Evolutionary conservation across 371 early-diverging fungal species (phyloP).

Genomic region (Cokeromyces recurvatus): DNA sequence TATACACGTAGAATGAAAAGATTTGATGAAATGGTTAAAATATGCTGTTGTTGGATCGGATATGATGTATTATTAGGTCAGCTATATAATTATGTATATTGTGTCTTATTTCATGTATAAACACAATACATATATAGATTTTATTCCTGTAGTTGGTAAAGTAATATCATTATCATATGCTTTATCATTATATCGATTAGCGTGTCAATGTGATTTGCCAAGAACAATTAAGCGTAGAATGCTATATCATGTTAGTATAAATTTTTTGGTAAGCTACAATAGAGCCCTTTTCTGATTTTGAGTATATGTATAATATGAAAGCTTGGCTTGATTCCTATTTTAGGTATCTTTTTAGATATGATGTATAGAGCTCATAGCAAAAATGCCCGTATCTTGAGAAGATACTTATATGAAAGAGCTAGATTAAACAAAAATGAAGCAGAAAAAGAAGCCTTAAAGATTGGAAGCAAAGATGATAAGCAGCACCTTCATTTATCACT

Average conservation of each 20-base stretch:
- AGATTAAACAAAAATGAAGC: constrained; percentile 9
- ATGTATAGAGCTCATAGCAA: constrained; percentile 43
- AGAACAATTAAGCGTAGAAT: constrained; percentile 22
- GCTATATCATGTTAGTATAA: constrained; percentile 35
- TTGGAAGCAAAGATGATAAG: background rate
- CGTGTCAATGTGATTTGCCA: constrained; percentile 32
- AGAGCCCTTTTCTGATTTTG: background rate
- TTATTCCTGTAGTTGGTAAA: constrained; percentile 47
- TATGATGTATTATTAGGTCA: constrained; percentile 38
- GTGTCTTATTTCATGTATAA: background rate
- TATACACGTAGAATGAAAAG: constrained; percentile 34
- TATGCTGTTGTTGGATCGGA: constrained; percentile 49
- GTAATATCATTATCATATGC: constrained; percentile 36
- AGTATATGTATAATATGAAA: background rate
- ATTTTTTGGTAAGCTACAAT: constrained; percentile 32
- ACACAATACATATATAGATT: constrained; percentile 13
- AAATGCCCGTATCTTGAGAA: constrained; percentile 29
- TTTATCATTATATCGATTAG: constrained; percentile 31
- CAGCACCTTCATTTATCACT: background rate
- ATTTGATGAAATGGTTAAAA: constrained; percentile 40
- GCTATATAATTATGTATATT: background rate
- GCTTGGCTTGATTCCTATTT: constrained; percentile 42
- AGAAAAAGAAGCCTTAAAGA: constrained; percentile 9
- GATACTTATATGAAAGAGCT: constrained; percentile 36
- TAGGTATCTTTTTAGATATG: constrained; percentile 35